Evolutionary conservation across 1,284 basidiomycete species (phyloP).

Genomic region (Moniliella sp.): DNA sequence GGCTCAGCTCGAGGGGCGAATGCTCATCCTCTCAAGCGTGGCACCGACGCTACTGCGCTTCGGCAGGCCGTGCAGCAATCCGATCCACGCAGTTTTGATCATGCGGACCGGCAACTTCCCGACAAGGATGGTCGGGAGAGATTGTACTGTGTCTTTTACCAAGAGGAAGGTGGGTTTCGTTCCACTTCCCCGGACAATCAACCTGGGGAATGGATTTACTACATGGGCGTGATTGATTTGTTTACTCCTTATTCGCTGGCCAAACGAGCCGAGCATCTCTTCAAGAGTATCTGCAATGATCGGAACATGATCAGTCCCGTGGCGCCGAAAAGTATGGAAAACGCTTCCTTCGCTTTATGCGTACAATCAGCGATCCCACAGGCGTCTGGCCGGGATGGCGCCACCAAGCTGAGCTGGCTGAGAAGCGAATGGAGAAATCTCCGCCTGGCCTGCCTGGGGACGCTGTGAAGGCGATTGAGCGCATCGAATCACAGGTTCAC

Average conservation of each 20-base stretch:
- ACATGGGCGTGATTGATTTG: slow-evolving; percentile 38
- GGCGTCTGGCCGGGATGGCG: background rate
- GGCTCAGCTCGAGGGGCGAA: background rate
- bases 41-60: too few relatives aligned
- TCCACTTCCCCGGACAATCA: slow-evolving; percentile 67
- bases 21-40: slow-evolving; percentile 1
- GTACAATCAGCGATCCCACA: background rate
- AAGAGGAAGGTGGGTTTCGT: slow-evolving; percentile 78
- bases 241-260: slow-evolving; percentile 55
- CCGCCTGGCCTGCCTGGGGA: too few relatives aligned
- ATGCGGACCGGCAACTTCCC: slow-evolving; percentile 46
- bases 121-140: slow-evolving; percentile 48
- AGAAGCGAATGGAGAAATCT: too few relatives aligned
- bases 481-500: too few relatives aligned
- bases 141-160: slow-evolving; percentile 73
- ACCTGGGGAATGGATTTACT: slow-evolving; percentile 60
- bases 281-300: slow-evolving; percentile 55
- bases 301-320: slow-evolving; percentile 20
- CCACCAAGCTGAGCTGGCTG: too few relatives aligned
- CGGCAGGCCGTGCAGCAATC: slow-evolving; percentile 50
- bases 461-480: too few relatives aligned
- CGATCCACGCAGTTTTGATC: slow-evolving; percentile 46
- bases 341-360: slow-evolving; percentile 21
- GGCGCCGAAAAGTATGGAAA: slow-evolving; percentile 23
- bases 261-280: slow-evolving; percentile 71